Evolutionary conservation across 208 protist genomes (phyloP).

Genomic region (Phytomonas francai): DNA sequence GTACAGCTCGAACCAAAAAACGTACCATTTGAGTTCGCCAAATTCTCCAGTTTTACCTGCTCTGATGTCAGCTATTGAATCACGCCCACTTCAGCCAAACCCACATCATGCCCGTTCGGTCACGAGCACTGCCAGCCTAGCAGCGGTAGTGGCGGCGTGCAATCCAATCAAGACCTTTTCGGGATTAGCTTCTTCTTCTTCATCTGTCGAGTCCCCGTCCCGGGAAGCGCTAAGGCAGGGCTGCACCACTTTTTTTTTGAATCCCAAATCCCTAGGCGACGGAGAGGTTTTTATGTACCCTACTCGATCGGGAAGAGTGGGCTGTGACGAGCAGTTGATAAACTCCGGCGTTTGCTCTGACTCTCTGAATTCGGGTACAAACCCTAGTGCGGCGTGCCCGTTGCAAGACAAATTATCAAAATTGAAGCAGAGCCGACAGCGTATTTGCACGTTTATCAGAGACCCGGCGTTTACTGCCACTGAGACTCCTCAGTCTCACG

Average conservation of each 20-base stretch:
- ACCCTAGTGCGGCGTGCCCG: background rate
- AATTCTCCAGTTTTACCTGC: background rate
- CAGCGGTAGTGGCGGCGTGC: slow-evolving; percentile 1
- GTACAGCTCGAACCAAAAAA: background rate
- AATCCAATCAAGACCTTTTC: background rate
- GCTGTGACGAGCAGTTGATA: background rate
- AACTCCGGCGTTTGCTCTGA: background rate
- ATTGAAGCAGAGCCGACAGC: background rate
- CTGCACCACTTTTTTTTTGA: background rate
- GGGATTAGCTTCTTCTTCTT: background rate
- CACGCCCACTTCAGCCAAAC: slow-evolving; percentile 23
- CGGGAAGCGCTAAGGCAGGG: background rate
- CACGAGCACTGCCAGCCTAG: slow-evolving; percentile 10
- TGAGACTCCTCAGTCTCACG: background rate
- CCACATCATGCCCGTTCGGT: slow-evolving; percentile 16
- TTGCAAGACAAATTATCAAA: background rate
- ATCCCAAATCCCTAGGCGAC: background rate
- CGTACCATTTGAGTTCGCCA: background rate
- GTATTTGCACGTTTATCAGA: background rate
- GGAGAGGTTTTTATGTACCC: background rate
- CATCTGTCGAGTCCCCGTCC: background rate
- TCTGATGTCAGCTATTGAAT: slow-evolving; percentile 16
- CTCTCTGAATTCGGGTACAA: background rate
- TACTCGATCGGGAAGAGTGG: background rate
- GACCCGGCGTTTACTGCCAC: background rate